Evolutionary conservation across 2,329 filamentous ascomycete species (phyloP).

Genomic region (Aspergillus pseudotamarii): DNA sequence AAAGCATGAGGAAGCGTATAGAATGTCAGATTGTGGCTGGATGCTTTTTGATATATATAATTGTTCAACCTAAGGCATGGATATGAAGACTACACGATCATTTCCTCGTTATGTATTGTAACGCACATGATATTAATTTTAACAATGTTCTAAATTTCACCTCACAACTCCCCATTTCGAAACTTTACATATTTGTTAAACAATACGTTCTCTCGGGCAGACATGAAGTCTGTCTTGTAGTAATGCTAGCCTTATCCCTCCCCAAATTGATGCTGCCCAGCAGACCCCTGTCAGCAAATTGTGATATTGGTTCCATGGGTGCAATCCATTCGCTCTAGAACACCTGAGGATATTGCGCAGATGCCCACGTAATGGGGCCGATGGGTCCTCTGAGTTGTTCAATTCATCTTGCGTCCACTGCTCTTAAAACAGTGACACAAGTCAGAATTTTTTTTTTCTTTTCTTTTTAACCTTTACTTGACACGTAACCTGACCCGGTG

Average conservation of each 20-base stretch:
- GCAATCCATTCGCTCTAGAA: neutral
- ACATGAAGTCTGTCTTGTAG: neutral
- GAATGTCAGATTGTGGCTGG: neutral
- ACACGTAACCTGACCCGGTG: constrained; percentile 11
- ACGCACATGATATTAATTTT: neutral
- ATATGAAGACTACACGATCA: neutral
- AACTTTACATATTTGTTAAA: neutral
- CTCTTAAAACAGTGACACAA: constrained; percentile 1
- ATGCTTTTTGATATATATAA: neutral
- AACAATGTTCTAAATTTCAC: neutral
- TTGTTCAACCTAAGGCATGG: neutral
- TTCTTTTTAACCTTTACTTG: constrained; percentile 13
- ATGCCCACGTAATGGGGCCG: neutral
- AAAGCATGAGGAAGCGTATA: neutral
- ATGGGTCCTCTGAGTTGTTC: constrained; percentile 9
- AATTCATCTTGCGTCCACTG: constrained; percentile 7
- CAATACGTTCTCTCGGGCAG: neutral
- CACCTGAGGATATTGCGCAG: neutral
- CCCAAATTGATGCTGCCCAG: neutral
- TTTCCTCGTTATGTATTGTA: neutral
- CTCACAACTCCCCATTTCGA: neutral
- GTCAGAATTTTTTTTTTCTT: constrained; percentile 6
- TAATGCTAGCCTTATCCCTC: neutral
- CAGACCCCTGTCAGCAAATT: neutral
- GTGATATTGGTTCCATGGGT: neutral